phyloP scores from a whole-genome alignment of 495 filamentous ascomycete species.

The Rusavskia elegans region DNA sequence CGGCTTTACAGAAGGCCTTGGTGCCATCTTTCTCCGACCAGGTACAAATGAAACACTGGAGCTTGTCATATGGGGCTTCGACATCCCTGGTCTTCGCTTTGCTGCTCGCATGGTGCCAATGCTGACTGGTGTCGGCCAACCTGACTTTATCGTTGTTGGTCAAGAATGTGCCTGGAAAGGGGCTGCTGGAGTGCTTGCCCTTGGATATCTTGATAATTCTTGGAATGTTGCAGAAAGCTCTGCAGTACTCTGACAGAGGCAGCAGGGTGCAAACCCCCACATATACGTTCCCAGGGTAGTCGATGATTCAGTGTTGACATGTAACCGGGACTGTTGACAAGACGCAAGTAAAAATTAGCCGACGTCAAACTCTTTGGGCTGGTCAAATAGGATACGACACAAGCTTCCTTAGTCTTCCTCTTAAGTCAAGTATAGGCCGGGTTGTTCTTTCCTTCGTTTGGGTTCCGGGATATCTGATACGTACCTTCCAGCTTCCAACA shows the following conservation, averaged over 20 bases:
- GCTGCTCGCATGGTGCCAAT: slow-evolving; percentile 41
- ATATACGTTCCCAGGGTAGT: too few species aligned
- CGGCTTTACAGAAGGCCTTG: slow-evolving; percentile 21
- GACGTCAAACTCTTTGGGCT: too few species aligned
- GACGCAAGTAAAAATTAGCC: too few species aligned
- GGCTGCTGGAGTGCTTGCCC: slow-evolving; percentile 32
- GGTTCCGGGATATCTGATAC: not conserved
- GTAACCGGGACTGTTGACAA: too few species aligned
- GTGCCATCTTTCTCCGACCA: slow-evolving; percentile 33
- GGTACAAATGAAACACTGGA: slow-evolving; percentile 28
- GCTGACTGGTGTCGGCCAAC: slow-evolving; percentile 42
- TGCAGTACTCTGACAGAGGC: slow-evolving; percentile 13
- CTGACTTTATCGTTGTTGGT: slow-evolving; percentile 36
- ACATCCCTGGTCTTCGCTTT: slow-evolving; percentile 26
- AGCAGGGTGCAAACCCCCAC: too few species aligned
- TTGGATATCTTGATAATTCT: slow-evolving; percentile 37
- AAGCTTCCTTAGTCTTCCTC: not conserved
- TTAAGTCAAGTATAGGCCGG: not conserved
- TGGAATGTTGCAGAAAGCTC: slow-evolving; percentile 35
- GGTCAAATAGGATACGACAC: too few species aligned
- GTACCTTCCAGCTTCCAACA: slow-evolving; percentile 6
- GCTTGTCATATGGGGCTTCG: slow-evolving; percentile 38
- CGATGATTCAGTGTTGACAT: too few species aligned
- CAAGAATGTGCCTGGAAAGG: slow-evolving; percentile 32
- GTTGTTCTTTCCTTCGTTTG: not conserved